Percentiles rank a stretch among this genome's conserved stretches.
These are phyloP conservation scores for Lasiodiplodia citricola DNA, from an alignment of 2,329 filamentous ascomycete species.

Conservation along the genomic window DNA sequence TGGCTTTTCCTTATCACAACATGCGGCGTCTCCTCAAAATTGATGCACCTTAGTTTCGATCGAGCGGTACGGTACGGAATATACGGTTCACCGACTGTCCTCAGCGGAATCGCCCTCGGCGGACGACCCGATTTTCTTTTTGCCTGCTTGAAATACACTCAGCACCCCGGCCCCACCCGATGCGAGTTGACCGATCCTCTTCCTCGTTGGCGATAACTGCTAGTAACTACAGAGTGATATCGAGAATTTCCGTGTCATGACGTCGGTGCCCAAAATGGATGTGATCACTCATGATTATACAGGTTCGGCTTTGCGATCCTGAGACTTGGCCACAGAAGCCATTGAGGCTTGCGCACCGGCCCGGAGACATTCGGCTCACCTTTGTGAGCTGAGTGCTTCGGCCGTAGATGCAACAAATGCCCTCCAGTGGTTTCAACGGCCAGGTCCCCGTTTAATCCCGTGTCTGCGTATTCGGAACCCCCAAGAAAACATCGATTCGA, in stretches of 20 bases:
- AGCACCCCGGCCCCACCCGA: slow-evolving; percentile 8
- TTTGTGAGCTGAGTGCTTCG: background rate
- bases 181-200: slow-evolving; percentile 20
- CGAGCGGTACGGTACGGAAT: slow-evolving; percentile 26
- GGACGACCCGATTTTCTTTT: slow-evolving; percentile 20
- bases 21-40: slow-evolving; percentile 19
- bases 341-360: background rate
- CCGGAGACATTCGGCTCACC: background rate
- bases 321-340: slow-evolving; percentile 5
- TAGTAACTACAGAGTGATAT: slow-evolving; percentile 25
- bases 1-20: slow-evolving; percentile 25
- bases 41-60: slow-evolving; percentile 24
- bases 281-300: slow-evolving; percentile 23
- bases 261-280: slow-evolving; percentile 11
- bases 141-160: slow-evolving; percentile 10
- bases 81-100: slow-evolving; percentile 25
- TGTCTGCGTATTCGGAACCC: slow-evolving; percentile 3
- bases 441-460: background rate
- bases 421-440: slow-evolving; percentile 11
- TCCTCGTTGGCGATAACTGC: slow-evolving; percentile 18
- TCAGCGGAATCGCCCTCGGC: slow-evolving; percentile 21
- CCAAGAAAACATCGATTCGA: background rate
- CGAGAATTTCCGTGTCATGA: slow-evolving; percentile 10
- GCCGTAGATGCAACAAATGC: background rate
- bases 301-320: slow-evolving; percentile 18